Conservation (phyloP, 2,329 filamentous ascomycete genomes). For the Verruconis gallopava region DNA sequence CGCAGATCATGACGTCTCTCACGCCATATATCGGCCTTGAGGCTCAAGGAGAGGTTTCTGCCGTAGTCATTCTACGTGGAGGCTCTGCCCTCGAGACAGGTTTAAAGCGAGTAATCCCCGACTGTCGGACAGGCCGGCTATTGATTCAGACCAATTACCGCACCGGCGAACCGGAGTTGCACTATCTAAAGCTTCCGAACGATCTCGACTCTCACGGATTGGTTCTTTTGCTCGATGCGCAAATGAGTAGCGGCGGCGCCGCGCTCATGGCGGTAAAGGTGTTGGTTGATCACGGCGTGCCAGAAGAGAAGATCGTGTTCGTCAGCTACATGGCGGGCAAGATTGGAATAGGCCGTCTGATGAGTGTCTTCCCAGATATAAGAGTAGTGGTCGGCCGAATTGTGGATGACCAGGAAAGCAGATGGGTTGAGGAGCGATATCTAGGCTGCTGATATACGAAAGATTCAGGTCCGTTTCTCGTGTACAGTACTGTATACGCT, state of each 20-base stretch:
- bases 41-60: conserved; percentile 52
- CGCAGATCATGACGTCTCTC: conserved; percentile 56
- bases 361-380: conserved; percentile 78
- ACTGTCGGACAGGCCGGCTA: conserved; percentile 77
- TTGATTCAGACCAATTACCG: conserved; percentile 71
- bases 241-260: conserved; percentile 84
- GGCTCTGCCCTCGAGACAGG: conserved; percentile 82
- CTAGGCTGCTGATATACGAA: conserved; percentile 56
- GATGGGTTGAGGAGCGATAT: conserved; percentile 85
- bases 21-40: conserved; percentile 58
- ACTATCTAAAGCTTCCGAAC: conserved; percentile 67
- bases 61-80: conserved; percentile 77
- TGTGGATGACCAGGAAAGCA: conserved; percentile 60
- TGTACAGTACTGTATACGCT: background rate
- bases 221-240: conserved; percentile 78
- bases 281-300: conserved; percentile 85
- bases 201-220: conserved; percentile 63
- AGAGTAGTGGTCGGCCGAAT: conserved; percentile 76
- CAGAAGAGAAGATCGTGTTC: conserved; percentile 73
- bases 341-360: conserved; percentile 70
- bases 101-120: conserved; percentile 78
- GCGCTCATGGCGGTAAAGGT: conserved; percentile 91
- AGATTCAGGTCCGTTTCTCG: background rate
- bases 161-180: conserved; percentile 74
- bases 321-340: conserved; percentile 85